A percentile compares a stretch with the other conserved stretches of the same genome.
phyloP scores from a whole-genome alignment of 2,329 filamentous ascomycete genomes.

The Anisogramma anomala region DNA sequence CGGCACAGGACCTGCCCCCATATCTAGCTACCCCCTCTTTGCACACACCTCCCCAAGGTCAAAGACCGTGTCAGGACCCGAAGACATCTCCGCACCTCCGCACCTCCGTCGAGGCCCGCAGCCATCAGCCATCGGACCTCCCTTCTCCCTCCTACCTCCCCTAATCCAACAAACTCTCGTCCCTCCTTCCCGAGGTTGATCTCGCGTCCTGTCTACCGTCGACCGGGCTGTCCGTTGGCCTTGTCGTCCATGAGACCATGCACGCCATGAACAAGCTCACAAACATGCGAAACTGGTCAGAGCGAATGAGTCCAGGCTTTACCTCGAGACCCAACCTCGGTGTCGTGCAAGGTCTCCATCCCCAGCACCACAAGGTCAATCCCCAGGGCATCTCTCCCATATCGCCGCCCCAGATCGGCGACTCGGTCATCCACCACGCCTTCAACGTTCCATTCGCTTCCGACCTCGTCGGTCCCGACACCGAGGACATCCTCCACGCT shows the following conservation, averaged over 20 bases:
- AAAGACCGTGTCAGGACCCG: too few species aligned
- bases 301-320: slow-evolving; percentile 58
- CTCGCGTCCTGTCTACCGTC: slow-evolving; percentile 9
- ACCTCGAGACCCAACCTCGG: slow-evolving; percentile 45
- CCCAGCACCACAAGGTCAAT: slow-evolving; percentile 43
- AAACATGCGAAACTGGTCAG: slow-evolving; percentile 62
- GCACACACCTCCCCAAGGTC: background rate
- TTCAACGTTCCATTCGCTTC: slow-evolving; percentile 97
- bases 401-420: slow-evolving; percentile 58
- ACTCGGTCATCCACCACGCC: slow-evolving; percentile 76
- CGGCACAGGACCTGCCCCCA: background rate
- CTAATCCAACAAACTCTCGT: background rate
- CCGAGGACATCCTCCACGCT: slow-evolving; percentile 88
- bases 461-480: slow-evolving; percentile 81
- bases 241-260: slow-evolving; percentile 13
- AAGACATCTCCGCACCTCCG: background rate
- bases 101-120: slow-evolving; percentile 2
- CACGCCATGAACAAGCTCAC: slow-evolving; percentile 58
- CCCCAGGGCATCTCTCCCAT: slow-evolving; percentile 41
- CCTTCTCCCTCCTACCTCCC: slow-evolving; percentile 9
- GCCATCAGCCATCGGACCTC: slow-evolving; percentile 19
- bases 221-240: slow-evolving; percentile 12
- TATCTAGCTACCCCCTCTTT: too few species aligned
- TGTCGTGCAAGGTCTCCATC: slow-evolving; percentile 43
- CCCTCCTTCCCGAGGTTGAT: slow-evolving; percentile 3